Conservation (phyloP, 257 asterid species). For the Nicotiana knightiana region DNA sequence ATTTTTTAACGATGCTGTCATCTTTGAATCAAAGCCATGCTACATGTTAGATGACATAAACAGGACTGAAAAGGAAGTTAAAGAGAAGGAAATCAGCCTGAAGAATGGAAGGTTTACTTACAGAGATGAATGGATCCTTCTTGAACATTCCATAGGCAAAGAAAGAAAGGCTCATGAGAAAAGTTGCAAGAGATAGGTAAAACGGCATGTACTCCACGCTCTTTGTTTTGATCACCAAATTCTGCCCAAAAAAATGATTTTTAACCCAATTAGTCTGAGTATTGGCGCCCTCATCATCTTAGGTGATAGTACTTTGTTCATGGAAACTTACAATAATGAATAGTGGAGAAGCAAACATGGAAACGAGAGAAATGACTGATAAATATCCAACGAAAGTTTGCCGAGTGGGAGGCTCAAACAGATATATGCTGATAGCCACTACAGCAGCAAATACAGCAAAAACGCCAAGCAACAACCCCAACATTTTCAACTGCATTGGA, state of each 20-base stretch:
- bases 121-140: constrained; percentile 59
- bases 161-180: constrained; percentile 82
- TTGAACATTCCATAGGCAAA: constrained; percentile 70
- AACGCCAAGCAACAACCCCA: constrained; percentile 39
- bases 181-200: constrained; percentile 79
- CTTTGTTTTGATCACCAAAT: constrained; percentile 74
- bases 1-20: neutral
- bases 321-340: constrained; percentile 65
- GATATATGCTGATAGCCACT: constrained; percentile 38
- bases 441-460: constrained; percentile 42
- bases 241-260: constrained; percentile 32
- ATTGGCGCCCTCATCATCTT: neutral
- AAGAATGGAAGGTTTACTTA: constrained; percentile 28
- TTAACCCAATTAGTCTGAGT: neutral
- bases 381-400: constrained; percentile 72
- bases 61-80: neutral
- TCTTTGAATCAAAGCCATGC: neutral
- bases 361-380: constrained; percentile 67
- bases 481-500: constrained; percentile 30
- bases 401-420: constrained; percentile 61
- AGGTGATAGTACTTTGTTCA: neutral
- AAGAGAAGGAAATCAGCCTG: neutral
- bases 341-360: constrained; percentile 86
- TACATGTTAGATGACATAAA: neutral
- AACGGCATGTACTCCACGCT: constrained; percentile 93